phyloP scores from a whole-genome alignment of 345 rosid genomes.

The Hypericum perforatum region DNA sequence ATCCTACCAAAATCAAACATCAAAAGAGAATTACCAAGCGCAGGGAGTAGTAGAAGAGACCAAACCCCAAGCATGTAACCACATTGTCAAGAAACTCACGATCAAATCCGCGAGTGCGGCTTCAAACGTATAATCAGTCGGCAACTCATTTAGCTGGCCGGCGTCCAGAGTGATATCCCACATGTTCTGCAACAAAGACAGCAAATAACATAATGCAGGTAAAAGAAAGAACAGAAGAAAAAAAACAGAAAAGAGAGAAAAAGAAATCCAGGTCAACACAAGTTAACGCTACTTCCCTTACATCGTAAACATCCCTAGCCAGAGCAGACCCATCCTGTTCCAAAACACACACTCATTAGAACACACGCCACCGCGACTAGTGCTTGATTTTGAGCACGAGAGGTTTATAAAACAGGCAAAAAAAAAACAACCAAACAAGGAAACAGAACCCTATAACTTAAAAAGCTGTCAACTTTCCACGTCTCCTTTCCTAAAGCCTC shows the following conservation, averaged over 20 bases:
- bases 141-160: constrained; percentile 42
- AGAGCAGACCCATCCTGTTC: constrained; percentile 46
- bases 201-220: constrained; percentile 1
- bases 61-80: background rate
- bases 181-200: constrained; percentile 39
- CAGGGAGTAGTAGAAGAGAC: background rate
- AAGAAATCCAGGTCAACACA: background rate
- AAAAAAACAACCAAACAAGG: too few relatives aligned
- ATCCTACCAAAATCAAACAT: constrained; percentile 32
- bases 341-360: too few relatives aligned
- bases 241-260: background rate
- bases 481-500: too few relatives aligned
- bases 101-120: constrained; percentile 70
- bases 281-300: constrained; percentile 6
- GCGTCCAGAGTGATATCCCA: constrained; percentile 79
- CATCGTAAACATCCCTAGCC: constrained; percentile 37
- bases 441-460: too few relatives aligned
- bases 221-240: background rate
- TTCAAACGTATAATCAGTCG: constrained; percentile 54
- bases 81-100: constrained; percentile 24
- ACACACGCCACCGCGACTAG: too few relatives aligned
- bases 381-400: too few relatives aligned
- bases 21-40: background rate
- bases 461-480: too few relatives aligned
- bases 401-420: too few relatives aligned